Evolutionary conservation across 305 asterid species (phyloP), one percentile per base, ranked within the genome.

Genomic region (Fraxinus sp.): DNA sequence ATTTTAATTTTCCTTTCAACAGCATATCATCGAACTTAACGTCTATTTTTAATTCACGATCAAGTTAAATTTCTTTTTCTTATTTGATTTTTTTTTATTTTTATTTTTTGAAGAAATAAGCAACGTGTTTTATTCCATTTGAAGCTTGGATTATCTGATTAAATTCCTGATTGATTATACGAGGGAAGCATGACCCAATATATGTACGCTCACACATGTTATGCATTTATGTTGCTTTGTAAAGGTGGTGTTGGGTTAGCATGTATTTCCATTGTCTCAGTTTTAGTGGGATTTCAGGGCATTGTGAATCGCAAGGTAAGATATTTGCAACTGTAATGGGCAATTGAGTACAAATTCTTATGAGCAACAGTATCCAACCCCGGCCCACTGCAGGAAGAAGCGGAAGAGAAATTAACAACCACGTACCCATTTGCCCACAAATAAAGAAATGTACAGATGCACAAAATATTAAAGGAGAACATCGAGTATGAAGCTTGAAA

Each of bases 61-160:
- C 55, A 20, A 62, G 14, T 62, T 4, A 14, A 18, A 6, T 20
- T 20, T 70, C 33, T 3, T 46, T 46, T 13, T 46, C 57, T n/a
- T 74, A 70, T 76, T 82, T 52, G 37, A 8, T 24, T 10, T 72
- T 22, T 73, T 77, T 35, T 35, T 36, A 5, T 36, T 73, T 72
- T 76, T 35, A 5, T 37, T 37, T 37, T 73, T 77, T 16, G 2
- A 55, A 36, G 68, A 28, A 32, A 18, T 13, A 0, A 76, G 18
- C 14, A 37, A 26, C 14, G 33, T 66, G 7, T 49, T 13, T 2
- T 73, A 41, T 76, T 39, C 83, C 16, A 11, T 11, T 76, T 20
- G 70, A 74, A 68, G 49, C 66, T 80, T 37, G 82, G 39, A 41
- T 46, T 39, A 30, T 30, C 78, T 10, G 68, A 49, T 83, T 68